Evolutionary conservation across 352 stramenopile genomes (phyloP).

Genomic region (Globisporangium megalacanthum): DNA sequence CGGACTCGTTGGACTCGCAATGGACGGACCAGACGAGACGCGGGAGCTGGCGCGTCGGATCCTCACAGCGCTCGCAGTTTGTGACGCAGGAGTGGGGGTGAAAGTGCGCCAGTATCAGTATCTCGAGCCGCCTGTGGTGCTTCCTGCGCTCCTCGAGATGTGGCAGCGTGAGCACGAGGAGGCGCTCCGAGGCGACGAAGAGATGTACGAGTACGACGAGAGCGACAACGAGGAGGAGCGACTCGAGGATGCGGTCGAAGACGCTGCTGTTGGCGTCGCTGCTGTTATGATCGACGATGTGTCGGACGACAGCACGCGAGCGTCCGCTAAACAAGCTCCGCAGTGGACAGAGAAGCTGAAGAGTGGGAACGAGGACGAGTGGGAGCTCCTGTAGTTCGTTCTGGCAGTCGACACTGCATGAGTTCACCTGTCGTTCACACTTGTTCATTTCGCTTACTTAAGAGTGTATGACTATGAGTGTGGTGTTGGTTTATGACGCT

Average conservation of each 20-base stretch:
- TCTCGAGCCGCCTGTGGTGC: neutral
- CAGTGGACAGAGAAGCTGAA: neutral
- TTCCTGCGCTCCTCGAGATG: neutral
- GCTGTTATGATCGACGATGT: neutral
- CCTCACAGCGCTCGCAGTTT: neutral
- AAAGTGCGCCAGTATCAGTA: neutral
- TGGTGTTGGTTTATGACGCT: no score
- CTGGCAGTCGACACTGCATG: no score
- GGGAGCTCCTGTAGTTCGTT: neutral
- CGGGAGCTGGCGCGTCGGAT: neutral
- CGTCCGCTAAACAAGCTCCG: neutral
- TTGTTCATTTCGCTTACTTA: no score
- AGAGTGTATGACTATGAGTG: no score
- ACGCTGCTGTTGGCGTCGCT: neutral
- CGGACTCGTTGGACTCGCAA: neutral
- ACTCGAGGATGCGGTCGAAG: neutral
- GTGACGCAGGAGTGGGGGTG: neutral
- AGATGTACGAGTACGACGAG: neutral
- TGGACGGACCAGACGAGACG: neutral
- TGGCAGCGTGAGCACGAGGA: neutral
- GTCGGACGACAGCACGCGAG: neutral
- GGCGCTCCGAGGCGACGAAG: neutral
- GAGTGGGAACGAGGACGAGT: neutral
- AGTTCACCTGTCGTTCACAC: no score
- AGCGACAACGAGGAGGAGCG: neutral